Base-by-base conservation (phyloP, 345 rosid genomes). In the Lepidium didymum region DNA sequence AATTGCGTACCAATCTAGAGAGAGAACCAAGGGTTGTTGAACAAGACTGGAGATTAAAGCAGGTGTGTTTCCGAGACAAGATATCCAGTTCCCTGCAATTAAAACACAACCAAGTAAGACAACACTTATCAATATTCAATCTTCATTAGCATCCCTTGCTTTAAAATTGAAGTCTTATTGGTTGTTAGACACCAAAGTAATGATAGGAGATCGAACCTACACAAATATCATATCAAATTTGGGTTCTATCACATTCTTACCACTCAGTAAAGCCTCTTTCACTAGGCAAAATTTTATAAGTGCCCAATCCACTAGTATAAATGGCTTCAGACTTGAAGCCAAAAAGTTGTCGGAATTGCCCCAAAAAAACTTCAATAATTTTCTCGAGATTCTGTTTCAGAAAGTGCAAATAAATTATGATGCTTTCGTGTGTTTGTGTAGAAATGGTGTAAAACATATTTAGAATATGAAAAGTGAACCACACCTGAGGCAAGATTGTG, bases 211-310 rank as follows among this genome's bases (percentile, higher is more conserved):
- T 34, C 40, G 6, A 43, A 34, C 3, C 36, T 43, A 61, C 34
- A 54, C 27, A 68, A 7, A 45, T 36, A 45, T 52, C 27, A 34
- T 38, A 41, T 42, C 12, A 27, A 7, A 33, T 42, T 44, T 21
- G 14, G 44, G 51, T 10, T 37, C 10, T 44, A 29, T 63, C 65
- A 34, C n/a, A 52, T 64, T 57, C 73, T 79, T 73, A 89, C 99
- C 97, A 91, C 73, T 91, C 87, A 15, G 99, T 81, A 80, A 94
- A 91, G 72, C 97, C 97, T 81, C 74, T 86, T 66, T 87, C 90
- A 71, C 97, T 85, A 44, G 82, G 80, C 74, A 87, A 81, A 56
- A 89, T 81, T 49, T 81, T 81, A 79, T 62, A 89, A 25, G 70
- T 60, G 61, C 92, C 95, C 51, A 84, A 69, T 62, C 69, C 73